Conservation (phyloP, 768 basidiomycete species). For the Crassisporium funariophilum region DNA sequence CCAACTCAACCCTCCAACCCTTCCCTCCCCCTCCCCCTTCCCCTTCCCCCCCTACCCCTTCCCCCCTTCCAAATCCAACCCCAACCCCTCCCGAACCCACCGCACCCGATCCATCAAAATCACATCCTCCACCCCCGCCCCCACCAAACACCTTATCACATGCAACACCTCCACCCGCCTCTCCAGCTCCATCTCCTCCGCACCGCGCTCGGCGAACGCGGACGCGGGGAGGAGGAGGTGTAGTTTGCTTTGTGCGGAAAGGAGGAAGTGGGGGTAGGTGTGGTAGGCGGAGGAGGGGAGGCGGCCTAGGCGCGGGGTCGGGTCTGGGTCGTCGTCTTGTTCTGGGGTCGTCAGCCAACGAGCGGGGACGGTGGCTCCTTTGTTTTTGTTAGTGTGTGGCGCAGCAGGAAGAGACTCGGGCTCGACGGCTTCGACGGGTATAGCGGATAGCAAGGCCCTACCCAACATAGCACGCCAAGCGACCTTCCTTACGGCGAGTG, state of each 20-base stretch:
- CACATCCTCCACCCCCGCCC: conserved; percentile 66
- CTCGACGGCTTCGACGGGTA: neutral
- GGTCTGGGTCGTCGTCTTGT: neutral
- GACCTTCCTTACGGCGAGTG: conserved; percentile 66
- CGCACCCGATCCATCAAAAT: conserved; percentile 62
- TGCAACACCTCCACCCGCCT: conserved; percentile 2
- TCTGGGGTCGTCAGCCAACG: neutral
- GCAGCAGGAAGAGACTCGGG: no score
- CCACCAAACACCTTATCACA: conserved; percentile 52
- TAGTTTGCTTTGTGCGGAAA: neutral
- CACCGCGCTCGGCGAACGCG: neutral
- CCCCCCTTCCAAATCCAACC: neutral
- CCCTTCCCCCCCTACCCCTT: neutral
- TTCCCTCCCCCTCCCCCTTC: neutral
- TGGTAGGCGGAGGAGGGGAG: conserved; percentile 2
- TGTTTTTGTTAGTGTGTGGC: neutral
- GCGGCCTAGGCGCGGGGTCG: neutral
- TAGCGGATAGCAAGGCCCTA: conserved; percentile 14
- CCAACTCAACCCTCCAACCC: conserved; percentile 35
- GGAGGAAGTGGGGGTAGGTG: conserved; percentile 1
- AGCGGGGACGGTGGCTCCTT: neutral
- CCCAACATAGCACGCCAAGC: conserved; percentile 68
- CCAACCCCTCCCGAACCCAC: conserved; percentile 54
- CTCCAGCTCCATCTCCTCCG: neutral
- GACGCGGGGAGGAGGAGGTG: neutral